These are phyloP conservation scores for Mucor irregularis DNA, from an alignment of 371 early-diverging fungal species.

Conservation along the genomic window DNA sequence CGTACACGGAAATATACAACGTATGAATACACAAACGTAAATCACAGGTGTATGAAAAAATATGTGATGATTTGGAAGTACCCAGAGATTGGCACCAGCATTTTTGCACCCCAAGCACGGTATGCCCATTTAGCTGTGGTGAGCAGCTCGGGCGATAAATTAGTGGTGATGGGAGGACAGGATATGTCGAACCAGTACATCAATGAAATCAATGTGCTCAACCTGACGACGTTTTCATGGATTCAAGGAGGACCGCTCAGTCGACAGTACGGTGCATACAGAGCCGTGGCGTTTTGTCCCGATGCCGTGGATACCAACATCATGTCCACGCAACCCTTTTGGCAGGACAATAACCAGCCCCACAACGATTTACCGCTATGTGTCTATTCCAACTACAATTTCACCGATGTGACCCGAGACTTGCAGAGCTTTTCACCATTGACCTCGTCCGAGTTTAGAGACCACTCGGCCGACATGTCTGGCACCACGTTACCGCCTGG, in stretches of 20 bases:
- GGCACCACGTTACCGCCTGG: constrained; percentile 72
- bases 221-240: constrained; percentile 62
- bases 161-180: constrained; percentile 76
- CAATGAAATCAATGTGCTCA: constrained; percentile 71
- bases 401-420: constrained; percentile 71
- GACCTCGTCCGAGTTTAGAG: constrained; percentile 31
- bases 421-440: constrained; percentile 40
- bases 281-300: constrained; percentile 64
- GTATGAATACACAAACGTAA: no score
- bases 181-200: constrained; percentile 71
- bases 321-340: constrained; percentile 19
- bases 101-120: constrained; percentile 60
- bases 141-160: not conserved
- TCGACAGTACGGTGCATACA: constrained; percentile 74
- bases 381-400: constrained; percentile 83
- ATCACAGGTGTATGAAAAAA: no score
- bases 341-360: constrained; percentile 10
- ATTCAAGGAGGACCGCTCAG: constrained; percentile 58
- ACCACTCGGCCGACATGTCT: constrained; percentile 65
- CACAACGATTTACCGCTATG: constrained; percentile 36
- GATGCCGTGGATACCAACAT: constrained; percentile 2
- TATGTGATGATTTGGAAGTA: constrained; percentile 63
- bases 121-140: constrained; percentile 69
- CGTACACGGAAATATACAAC: no score
- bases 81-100: constrained; percentile 40